Base-by-base conservation (phyloP, 1,284 basidiomycete species). In the Xerocomus minutiporus region DNA sequence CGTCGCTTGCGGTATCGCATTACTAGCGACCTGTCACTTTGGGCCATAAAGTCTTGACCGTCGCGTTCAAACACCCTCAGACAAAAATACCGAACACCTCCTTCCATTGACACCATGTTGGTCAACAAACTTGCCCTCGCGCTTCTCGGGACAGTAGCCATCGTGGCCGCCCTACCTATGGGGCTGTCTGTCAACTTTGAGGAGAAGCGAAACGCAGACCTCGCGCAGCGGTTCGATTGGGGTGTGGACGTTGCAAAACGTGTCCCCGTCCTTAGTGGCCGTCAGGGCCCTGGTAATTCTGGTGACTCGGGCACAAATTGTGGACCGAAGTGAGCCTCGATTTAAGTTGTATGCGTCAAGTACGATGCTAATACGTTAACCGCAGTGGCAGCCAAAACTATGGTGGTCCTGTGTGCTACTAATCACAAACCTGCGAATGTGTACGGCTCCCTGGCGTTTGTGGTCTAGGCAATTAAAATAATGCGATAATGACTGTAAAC, bases 51-150 rank as follows among this genome's bases (percentile, higher is more conserved):
- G 20, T 20, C 20, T 20, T 20, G 20, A 20, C 20, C 20, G 20
- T 20, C 20, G 20, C 20, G 20, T 20, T 20, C 20, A 20, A 20
- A 20, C 20, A 20, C 20, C 20, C 20, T 20, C 20, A 20, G 20
- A 20, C 20, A 20, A 20, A 20, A 20, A 20, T 20, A 20, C 20
- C 20, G 20, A 20, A 20, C 20, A 20, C 20, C 20, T 20, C 20
- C 20, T 20, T 20, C 20, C 20, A 20, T 20, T 20, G 20, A 20
- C 20, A 20, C 20, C 20, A 59, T 58, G 53, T 23, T 57, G 28
- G 46, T 56, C 48, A 39, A 39, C 38, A 39, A 39, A 39, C 20
- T 23, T 6, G 8, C 13, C 34, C 15, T 35, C 7, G 1, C 13
- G 34, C 34, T 35, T 35, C 34, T 35, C 7, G 34, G 34, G 15